phyloP scores from a whole-genome alignment of 345 rosid species.

The Dipteronia sinensis region DNA sequence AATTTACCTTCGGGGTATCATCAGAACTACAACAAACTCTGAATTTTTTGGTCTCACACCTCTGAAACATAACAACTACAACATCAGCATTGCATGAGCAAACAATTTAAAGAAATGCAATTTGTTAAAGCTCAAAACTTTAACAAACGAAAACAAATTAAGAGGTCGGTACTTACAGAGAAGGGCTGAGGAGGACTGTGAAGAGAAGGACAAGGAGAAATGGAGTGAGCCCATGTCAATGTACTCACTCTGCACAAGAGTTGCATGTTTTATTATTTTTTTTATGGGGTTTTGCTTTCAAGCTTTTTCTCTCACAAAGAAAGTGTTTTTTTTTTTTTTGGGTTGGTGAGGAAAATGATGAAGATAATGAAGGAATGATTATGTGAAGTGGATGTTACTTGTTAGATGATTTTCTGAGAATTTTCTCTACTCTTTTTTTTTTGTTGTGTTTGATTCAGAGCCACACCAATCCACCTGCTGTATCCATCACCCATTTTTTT shows the following conservation, averaged over 20 bases:
- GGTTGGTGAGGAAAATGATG: neutral
- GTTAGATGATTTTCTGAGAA: neutral
- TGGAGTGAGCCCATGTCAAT: slow-evolving; percentile 57
- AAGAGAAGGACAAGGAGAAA: slow-evolving; percentile 52
- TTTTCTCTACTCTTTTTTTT: neutral
- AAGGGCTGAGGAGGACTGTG: slow-evolving; percentile 37
- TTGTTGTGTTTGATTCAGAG: slow-evolving; percentile 45
- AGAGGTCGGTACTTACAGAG: slow-evolving; percentile 31
- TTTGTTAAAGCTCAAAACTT: neutral
- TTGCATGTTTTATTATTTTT: slow-evolving; percentile 33
- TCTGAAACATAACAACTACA: slow-evolving; percentile 31
- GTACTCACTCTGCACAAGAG: slow-evolving; percentile 43
- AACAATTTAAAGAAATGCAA: neutral
- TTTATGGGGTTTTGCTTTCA: neutral
- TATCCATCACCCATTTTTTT: slow-evolving; percentile 25
- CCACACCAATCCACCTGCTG: slow-evolving; percentile 40
- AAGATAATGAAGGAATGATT: slow-evolving; percentile 2
- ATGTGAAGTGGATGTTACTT: neutral
- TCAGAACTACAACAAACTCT: slow-evolving; percentile 47
- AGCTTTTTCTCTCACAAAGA: neutral
- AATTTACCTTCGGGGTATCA: slow-evolving; percentile 50
- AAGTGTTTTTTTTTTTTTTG: neutral
- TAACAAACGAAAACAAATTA: neutral
- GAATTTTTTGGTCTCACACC: slow-evolving; percentile 37
- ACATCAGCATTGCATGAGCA: slow-evolving; percentile 9